phyloP scores from a whole-genome alignment of 176 grass and related monocot genomes.

The Musa beccarii region DNA sequence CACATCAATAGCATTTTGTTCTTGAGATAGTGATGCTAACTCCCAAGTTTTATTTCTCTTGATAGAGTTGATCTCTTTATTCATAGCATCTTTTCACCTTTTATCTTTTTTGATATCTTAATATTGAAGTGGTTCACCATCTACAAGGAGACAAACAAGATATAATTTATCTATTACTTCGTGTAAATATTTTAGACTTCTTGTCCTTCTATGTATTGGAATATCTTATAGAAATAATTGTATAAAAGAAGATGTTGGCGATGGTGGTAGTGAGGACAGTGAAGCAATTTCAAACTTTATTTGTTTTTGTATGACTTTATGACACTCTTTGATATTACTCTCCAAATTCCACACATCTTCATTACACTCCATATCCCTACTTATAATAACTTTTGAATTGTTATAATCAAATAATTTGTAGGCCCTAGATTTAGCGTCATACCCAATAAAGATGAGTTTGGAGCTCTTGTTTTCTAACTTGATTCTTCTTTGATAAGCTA shows the following conservation, averaged over 20 bases:
- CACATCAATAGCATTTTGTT: background rate
- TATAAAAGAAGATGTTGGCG: background rate
- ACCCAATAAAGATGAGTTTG: background rate
- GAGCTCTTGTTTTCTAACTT: background rate
- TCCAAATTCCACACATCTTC: background rate
- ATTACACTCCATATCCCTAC: background rate
- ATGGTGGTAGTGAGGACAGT: background rate
- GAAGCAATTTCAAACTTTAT: background rate
- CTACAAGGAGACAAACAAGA: background rate
- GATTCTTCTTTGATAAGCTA: background rate
- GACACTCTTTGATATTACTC: background rate
- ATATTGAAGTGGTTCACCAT: background rate
- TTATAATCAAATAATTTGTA: background rate
- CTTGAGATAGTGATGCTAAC: background rate
- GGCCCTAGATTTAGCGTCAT: background rate
- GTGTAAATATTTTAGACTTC: background rate
- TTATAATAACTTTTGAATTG: background rate
- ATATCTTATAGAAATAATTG: background rate
- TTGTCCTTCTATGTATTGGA: background rate
- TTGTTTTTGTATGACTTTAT: background rate
- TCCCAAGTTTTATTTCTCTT: background rate
- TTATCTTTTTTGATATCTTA: background rate
- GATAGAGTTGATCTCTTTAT: slow-evolving; percentile 4
- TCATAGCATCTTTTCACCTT: background rate
- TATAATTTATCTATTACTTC: background rate